Evolutionary conservation across 106 monocot genomes (phyloP).

Genomic region (Posidonia australis): DNA sequence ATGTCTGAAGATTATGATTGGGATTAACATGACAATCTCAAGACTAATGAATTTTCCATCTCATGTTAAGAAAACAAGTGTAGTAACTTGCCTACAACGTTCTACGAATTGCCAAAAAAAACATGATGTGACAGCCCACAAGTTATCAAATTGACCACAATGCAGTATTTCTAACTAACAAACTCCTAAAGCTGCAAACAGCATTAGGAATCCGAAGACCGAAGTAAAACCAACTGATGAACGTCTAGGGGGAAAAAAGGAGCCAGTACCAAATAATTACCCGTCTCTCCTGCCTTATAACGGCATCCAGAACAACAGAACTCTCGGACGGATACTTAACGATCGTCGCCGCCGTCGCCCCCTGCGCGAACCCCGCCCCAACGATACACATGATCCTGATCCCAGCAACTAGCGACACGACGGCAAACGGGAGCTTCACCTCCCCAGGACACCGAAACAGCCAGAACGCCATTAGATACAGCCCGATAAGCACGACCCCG

Average conservation of each 20-base stretch:
- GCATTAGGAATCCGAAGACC: too few species aligned
- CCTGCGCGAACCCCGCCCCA: conserved; percentile 40
- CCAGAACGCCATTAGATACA: conserved; percentile 6
- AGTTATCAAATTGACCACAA: too few species aligned
- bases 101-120: too few species aligned
- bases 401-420: conserved; percentile 20
- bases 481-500: conserved; percentile 19
- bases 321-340: conserved; percentile 10
- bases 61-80: too few species aligned
- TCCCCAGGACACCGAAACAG: conserved; percentile 20
- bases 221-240: too few species aligned
- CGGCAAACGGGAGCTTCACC: conserved; percentile 18
- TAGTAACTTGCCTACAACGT: too few species aligned
- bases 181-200: too few species aligned
- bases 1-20: neutral
- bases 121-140: too few species aligned
- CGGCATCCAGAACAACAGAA: conserved; percentile 15
- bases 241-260: neutral
- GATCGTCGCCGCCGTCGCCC: conserved; percentile 43
- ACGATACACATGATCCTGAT: conserved; percentile 40
- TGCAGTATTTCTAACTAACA: too few species aligned
- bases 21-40: too few species aligned
- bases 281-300: conserved; percentile 46
- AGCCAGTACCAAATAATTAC: conserved; percentile 12
- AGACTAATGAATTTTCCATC: too few species aligned